Conservation (phyloP, 2,329 filamentous ascomycete genomes). For the Botrytis deweyae region DNA sequence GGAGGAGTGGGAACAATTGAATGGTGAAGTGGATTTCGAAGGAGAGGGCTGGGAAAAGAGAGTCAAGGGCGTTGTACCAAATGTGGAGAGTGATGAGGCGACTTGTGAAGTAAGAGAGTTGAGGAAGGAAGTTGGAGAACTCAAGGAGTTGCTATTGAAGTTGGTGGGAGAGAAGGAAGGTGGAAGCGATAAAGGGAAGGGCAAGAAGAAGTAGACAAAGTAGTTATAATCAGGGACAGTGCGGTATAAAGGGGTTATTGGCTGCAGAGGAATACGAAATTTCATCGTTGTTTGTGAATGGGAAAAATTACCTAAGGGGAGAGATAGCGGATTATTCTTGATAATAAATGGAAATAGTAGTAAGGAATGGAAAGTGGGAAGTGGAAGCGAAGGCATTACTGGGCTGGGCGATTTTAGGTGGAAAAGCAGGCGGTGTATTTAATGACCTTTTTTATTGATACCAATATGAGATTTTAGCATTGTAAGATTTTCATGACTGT, state of each 20-base stretch:
- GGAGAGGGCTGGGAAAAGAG: constrained; percentile 81
- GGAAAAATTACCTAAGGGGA: not conserved
- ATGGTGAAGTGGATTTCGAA: constrained; percentile 72
- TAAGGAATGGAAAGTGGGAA: not conserved
- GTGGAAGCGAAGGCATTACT: not conserved
- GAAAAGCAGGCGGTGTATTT: not conserved
- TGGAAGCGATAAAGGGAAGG: not conserved
- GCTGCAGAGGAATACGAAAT: not conserved
- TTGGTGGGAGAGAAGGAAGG: constrained; percentile 29
- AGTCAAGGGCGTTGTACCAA: constrained; percentile 72
- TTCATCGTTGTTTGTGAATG: not conserved
- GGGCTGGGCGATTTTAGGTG: not conserved
- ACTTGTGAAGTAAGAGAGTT: constrained; percentile 67
- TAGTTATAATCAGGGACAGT: not conserved
- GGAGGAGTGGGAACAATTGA: constrained; percentile 91
- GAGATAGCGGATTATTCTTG: not conserved
- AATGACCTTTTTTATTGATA: not conserved
- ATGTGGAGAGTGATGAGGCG: constrained; percentile 76
- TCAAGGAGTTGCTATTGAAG: constrained; percentile 46
- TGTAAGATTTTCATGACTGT: not conserved
- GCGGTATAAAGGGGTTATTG: not conserved
- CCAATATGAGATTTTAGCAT: not conserved
- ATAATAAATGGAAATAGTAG: not conserved
- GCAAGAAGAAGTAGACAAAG: not conserved
- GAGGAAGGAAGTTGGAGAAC: constrained; percentile 56